phyloP scores from a whole-genome alignment of 202 grass and related monocot genomes.

The Setaria viridis region DNA sequence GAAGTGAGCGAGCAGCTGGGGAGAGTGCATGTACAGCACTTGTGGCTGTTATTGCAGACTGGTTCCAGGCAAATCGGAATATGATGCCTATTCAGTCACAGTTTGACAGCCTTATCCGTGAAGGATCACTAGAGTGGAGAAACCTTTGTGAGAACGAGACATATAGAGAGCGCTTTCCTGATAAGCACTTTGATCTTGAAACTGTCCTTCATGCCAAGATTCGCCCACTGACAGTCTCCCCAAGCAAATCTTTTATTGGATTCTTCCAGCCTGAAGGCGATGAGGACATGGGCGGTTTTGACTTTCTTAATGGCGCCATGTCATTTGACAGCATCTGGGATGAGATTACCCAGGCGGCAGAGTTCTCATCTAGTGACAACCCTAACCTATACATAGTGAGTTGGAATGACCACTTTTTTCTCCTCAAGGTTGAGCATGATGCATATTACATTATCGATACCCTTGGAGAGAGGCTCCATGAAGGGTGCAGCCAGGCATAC shows the following conservation, averaged over 20 bases:
- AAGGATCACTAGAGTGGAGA: conserved; percentile 93
- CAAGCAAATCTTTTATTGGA: conserved; percentile 68
- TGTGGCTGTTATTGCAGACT: conserved; percentile 88
- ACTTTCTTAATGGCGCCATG: conserved; percentile 66
- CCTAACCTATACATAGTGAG: conserved; percentile 71
- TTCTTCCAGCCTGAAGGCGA: conserved; percentile 65
- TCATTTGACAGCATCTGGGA: conserved; percentile 88
- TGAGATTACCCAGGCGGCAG: conserved; percentile 52
- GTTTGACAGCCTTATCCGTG: conserved; percentile 72
- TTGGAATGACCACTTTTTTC: conserved; percentile 99
- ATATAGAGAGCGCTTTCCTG: conserved; percentile 65
- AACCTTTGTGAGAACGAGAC: conserved; percentile 64
- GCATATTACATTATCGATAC: conserved; percentile 92
- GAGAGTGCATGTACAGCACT: conserved; percentile 86
- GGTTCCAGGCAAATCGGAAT: conserved; percentile 71
- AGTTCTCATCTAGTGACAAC: conserved; percentile 48
- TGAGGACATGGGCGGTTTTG: conserved; percentile 52
- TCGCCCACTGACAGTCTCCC: conserved; percentile 53
- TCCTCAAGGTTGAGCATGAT: conserved; percentile 78
- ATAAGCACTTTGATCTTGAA: conserved; percentile 96
- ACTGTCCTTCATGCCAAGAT: conserved; percentile 85
- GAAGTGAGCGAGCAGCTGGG: conserved; percentile 84
- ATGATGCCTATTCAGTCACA: conserved; percentile 74
- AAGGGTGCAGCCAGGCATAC: conserved; percentile 91
- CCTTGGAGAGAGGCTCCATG: conserved; percentile 84